Base-by-base conservation (phyloP, 495 filamentous ascomycete species). In the Rusavskia elegans region DNA sequence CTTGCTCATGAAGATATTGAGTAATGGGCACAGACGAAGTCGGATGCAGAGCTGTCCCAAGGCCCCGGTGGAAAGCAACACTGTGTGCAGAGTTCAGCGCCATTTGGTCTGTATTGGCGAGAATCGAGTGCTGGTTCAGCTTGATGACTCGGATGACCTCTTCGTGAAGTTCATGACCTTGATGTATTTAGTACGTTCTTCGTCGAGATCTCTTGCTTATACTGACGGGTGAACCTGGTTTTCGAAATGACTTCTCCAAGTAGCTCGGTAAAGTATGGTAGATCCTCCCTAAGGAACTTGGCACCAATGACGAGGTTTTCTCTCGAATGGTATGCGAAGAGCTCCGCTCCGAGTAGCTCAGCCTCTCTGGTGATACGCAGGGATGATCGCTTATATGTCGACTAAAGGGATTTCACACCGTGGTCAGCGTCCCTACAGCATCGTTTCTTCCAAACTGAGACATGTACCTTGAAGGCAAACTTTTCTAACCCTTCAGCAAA, bases 231-330 rank as follows among this genome's bases (percentile, higher is more conserved):
- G 63, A 84, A 99, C 67, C 84, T 88, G 51, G 93, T 90, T 68
- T 85, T 72, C 51, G 82, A 79, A 56, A 92, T 74, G 64, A 96
- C 85, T 71, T 99, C 92, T 51, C 81, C 88, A 59, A 99, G 78
- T 57, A 96, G 74, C 75, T 99, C 92, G 64, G 87, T 79, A 70
- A 95, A 99, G 79, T 97, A 99, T 56, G 92, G 89, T 55, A 99
- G 80, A 59, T 99, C 88, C 63, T 89, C 81, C 64, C 88, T 78
- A 52, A 99, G 78, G 77, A 97, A 97, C 68, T 87, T 95, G 64
- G 92, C 84, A 66, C 85, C 79, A 60, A 97, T 70, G 58, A 97
- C 79, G 53, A 99, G 69, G 59, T 89, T 89, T 71, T 99, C 92
- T 62, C 89, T 81, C 58, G 89, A 85, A 72, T 95, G 86, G 69